Evolutionary conservation across 768 basidiomycete species (phyloP), one percentile per base, ranked within the genome.

Genomic region (Suillus alpinus): DNA sequence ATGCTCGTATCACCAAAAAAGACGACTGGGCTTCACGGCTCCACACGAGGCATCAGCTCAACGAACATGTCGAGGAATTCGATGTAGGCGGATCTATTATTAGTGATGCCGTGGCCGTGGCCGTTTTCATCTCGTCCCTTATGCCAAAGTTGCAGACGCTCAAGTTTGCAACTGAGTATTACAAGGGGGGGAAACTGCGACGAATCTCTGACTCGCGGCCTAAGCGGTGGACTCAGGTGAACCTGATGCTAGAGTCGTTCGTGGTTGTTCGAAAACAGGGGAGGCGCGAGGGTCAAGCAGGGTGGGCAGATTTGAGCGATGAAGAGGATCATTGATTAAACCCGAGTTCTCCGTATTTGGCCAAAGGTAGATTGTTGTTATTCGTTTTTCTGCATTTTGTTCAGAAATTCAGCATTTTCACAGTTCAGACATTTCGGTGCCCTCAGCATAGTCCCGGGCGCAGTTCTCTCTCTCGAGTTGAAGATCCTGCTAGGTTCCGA

Each of bases 11-110:
- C 16, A 31, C 12, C 10, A 9, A 31, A 7, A 3, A 14, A 14
- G 44, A 46, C 16, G 26, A 16, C 26, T 6, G 14, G 12, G 32
- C 36, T 13, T 53, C 41, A n/a, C 16, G 5, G 50, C 16, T 29
- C 37, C n/a, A 26, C 16, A 55, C 31, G n/a, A 20, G 20, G 1
- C 10, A 56, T 4, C 56, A 58, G 62, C 18, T 55, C 1, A 62
- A 56, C 3, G 6, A 34, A 18, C 50, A 59, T 12, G 37, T 59
- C 7, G 4, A 18, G 9, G 32, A 32, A 14, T 39, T 63, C 2
- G 47, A 59, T 13, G 39, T 57, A 4, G 62, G 58, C 5, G 58
- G 46, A 5, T 63, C 58, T 13, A 31, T 56, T 14, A 56, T 59
- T 14, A 53, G 41, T 1, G 31, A 34, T 29, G 40, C 60, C 1